These are phyloP conservation scores for Pittosporum tobira DNA, from an alignment of 129 eudicot species.

Conservation along the genomic window DNA sequence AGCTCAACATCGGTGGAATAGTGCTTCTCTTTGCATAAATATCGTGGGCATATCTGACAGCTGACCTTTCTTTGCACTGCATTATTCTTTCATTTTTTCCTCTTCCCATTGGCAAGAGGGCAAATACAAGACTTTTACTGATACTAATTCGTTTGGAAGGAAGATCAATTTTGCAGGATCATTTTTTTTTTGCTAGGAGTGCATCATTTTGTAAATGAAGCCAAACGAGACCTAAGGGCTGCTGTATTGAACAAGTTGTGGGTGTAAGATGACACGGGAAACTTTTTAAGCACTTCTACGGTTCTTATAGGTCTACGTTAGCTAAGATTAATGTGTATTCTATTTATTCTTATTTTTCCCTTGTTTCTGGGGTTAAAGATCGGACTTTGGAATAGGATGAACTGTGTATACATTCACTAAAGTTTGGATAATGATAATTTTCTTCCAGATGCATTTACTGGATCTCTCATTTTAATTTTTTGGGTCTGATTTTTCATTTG, in stretches of 20 bases:
- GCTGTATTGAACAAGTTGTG: conserved; percentile 53
- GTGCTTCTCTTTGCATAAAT: not conserved
- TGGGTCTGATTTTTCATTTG: not conserved
- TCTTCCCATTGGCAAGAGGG: not conserved
- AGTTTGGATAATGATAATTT: not conserved
- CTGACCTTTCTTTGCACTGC: not conserved
- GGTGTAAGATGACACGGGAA: conserved; percentile 20
- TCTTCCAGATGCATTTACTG: too few species aligned
- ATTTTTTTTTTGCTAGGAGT: not conserved
- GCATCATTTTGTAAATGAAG: not conserved
- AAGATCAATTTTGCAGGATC: not conserved
- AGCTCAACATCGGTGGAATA: conserved; percentile 30
- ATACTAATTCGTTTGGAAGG: conserved; percentile 1
- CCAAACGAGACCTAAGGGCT: conserved; percentile 13
- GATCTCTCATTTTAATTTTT: not conserved
- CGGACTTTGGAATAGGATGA: conserved; percentile 25
- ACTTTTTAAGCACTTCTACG: conserved; percentile 16
- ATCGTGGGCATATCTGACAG: not conserved
- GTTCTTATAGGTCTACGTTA: conserved; percentile 12
- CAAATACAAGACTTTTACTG: not conserved
- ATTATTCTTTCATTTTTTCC: not conserved
- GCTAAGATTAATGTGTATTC: not conserved
- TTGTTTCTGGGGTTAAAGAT: too few species aligned
- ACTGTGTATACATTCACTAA: conserved; percentile 8
- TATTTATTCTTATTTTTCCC: not conserved